phyloP scores from a whole-genome alignment of 768 basidiomycete genomes.

The Chiua virens region DNA sequence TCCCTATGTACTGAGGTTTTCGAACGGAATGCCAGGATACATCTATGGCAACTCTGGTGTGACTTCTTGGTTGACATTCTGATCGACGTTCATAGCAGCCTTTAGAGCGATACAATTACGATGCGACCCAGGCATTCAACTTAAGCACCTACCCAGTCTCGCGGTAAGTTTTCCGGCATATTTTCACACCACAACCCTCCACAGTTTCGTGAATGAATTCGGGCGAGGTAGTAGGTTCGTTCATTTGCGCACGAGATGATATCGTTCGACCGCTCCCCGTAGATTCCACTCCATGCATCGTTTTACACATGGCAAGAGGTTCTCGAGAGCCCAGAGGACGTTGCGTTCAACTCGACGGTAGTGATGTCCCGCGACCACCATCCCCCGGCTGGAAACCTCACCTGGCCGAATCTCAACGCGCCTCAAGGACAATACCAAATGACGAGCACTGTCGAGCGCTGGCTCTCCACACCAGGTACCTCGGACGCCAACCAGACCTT shows the following conservation, averaged over 20 bases:
- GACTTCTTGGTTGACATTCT: slow-evolving; percentile 3
- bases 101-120: slow-evolving; percentile 58
- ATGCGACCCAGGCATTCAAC: slow-evolving; percentile 51
- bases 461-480: slow-evolving; percentile 53
- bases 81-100: not conserved
- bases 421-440: slow-evolving; percentile 53
- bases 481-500: slow-evolving; percentile 55
- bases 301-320: slow-evolving; percentile 64
- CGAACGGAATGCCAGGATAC: slow-evolving; percentile 48
- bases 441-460: slow-evolving; percentile 50
- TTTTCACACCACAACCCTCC: not conserved
- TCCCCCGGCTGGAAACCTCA: slow-evolving; percentile 50
- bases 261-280: too few species aligned
- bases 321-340: slow-evolving; percentile 48
- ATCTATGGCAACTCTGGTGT: slow-evolving; percentile 57
- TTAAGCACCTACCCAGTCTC: slow-evolving; percentile 52
- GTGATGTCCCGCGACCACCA: slow-evolving; percentile 59
- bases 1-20: slow-evolving; percentile 51
- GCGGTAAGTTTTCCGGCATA: slow-evolving; percentile 29
- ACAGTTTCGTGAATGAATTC: slow-evolving; percentile 59
- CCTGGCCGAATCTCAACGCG: slow-evolving; percentile 57
- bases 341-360: slow-evolving; percentile 57
- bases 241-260: too few species aligned
- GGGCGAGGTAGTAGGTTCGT: slow-evolving; percentile 36
- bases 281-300: slow-evolving; percentile 64